Percentiles rank a stretch among this genome's conserved stretches.
phyloP scores from a whole-genome alignment of 306 rosid genomes.

The Quillaja saponaria region DNA sequence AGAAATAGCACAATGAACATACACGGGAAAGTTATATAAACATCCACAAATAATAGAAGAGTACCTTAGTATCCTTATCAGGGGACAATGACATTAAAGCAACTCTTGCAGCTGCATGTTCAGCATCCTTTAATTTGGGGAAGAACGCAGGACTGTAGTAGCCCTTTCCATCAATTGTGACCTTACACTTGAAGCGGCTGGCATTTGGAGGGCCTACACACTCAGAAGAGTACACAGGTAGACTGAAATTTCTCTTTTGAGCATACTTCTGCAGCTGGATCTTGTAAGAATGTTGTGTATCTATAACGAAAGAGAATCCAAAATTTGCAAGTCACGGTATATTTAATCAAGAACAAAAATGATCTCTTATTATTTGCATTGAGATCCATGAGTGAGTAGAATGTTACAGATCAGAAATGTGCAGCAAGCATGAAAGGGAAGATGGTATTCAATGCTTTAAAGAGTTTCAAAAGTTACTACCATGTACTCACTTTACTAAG shows the following conservation, averaged over 20 bases:
- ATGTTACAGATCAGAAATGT: neutral
- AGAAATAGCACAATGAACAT: neutral
- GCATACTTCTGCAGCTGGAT: slow-evolving; percentile 62
- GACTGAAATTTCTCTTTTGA: slow-evolving; percentile 54
- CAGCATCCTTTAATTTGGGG: slow-evolving; percentile 76
- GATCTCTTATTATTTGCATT: neutral
- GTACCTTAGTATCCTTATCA: slow-evolving; percentile 60
- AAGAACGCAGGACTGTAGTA: slow-evolving; percentile 56
- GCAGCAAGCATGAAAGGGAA: no score
- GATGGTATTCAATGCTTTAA: neutral
- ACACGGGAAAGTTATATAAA: slow-evolving; percentile 13
- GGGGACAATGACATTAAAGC: slow-evolving; percentile 63
- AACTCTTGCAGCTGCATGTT: slow-evolving; percentile 78
- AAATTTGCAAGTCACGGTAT: slow-evolving; percentile 11
- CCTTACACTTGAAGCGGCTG: slow-evolving; percentile 62
- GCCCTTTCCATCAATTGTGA: slow-evolving; percentile 60
- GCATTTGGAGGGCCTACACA: slow-evolving; percentile 87
- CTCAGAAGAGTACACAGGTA: slow-evolving; percentile 68
- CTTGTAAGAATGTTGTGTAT: slow-evolving; percentile 57
- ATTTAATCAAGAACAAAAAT: slow-evolving; percentile 17
- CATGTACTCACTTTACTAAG: neutral
- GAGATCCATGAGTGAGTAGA: neutral
- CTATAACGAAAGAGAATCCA: slow-evolving; percentile 37
- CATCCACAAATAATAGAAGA: slow-evolving; percentile 30
- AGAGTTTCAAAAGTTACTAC: neutral